Percentiles rank a stretch among this genome's conserved stretches.
These are phyloP conservation scores for Candida arabinofermentans DNA, from an alignment of 805 yeast species.

Conservation along the genomic window DNA sequence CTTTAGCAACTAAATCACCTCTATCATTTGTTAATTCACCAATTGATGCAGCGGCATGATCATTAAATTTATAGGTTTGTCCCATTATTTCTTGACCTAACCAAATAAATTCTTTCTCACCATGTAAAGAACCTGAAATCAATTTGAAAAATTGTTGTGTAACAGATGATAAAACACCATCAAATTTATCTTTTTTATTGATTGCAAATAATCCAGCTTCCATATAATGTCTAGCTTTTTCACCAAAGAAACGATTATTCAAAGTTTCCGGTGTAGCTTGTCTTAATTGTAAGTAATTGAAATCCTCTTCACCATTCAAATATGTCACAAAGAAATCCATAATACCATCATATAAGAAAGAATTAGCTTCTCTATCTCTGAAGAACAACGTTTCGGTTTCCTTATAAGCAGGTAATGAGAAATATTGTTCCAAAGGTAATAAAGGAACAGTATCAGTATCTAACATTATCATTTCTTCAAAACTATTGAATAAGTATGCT, in stretches of 20 bases:
- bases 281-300: conserved; percentile 33
- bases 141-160: conserved; percentile 40
- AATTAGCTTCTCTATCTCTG: conserved; percentile 43
- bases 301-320: conserved; percentile 42
- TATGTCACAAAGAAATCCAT: conserved; percentile 42
- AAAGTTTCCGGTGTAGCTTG: conserved; percentile 34
- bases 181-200: conserved; percentile 46
- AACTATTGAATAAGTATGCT: conserved; percentile 54
- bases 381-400: conserved; percentile 42
- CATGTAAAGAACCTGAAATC: conserved; percentile 55
- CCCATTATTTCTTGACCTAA: conserved; percentile 58
- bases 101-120: conserved; percentile 81
- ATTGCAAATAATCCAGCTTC: conserved; percentile 47
- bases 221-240: conserved; percentile 40
- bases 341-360: conserved; percentile 36
- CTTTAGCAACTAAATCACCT: conserved; percentile 32
- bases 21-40: conserved; percentile 37
- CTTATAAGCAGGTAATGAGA: conserved; percentile 33
- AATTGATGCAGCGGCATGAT: conserved; percentile 52
- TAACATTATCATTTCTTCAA: conserved; percentile 49
- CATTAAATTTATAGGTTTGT: conserved; percentile 48
- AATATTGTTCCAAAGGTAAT: conserved; percentile 34
- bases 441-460: conserved; percentile 50
- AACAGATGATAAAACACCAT: conserved; percentile 42
- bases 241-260: conserved; percentile 39